Evolutionary conservation across 805 yeast genomes (phyloP).

Genomic region (Metschnikowia noctiluminum): DNA sequence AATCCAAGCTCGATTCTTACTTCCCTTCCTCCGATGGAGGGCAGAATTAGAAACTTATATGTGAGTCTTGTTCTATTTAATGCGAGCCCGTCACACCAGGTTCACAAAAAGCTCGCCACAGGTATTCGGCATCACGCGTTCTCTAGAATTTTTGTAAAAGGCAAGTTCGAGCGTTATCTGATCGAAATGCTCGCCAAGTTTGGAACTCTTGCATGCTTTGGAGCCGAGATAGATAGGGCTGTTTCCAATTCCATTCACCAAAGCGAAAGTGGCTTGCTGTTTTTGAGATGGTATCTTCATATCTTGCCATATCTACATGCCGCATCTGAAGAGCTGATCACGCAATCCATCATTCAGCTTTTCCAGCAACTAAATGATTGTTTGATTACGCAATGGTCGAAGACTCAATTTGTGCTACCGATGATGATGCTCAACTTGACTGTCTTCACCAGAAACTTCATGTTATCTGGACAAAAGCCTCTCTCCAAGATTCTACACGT

Average conservation of each 20-base stretch:
- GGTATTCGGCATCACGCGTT: constrained; percentile 11
- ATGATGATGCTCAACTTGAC: background rate
- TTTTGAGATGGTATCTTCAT: background rate
- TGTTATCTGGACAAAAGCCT: background rate
- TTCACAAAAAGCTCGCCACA: constrained; percentile 7
- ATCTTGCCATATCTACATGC: background rate
- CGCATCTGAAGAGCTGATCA: background rate
- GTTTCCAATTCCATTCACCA: background rate
- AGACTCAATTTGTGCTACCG: background rate
- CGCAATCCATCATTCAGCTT: background rate
- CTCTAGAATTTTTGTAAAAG: background rate
- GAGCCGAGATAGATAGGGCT: background rate
- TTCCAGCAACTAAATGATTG: background rate
- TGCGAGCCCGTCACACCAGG: constrained; percentile 5
- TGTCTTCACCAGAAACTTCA: background rate
- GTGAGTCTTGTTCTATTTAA: constrained; percentile 8
- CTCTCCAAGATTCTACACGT: constrained; percentile 1
- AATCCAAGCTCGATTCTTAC: constrained; percentile 17
- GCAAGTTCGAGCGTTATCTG: background rate
- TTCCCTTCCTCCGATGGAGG: background rate
- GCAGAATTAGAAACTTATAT: constrained; percentile 5
- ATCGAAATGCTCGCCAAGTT: background rate
- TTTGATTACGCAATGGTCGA: background rate
- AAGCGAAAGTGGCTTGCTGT: background rate
- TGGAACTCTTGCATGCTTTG: constrained; percentile 2